Evolutionary conservation across 352 stramenopile genomes (phyloP).

Genomic region (Phytophthora ramorum): DNA sequence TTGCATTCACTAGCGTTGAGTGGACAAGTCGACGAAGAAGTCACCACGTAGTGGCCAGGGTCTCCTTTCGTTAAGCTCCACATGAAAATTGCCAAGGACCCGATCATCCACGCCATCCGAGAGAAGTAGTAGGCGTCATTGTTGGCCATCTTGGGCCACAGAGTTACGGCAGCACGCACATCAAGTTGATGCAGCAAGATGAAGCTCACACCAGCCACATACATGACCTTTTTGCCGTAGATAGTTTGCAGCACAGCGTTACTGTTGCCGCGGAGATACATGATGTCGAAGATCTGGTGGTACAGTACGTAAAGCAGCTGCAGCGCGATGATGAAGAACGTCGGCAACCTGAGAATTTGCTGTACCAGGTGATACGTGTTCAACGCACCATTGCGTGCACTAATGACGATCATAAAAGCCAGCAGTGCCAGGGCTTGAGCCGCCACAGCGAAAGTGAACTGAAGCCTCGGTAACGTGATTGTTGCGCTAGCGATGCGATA

Average conservation of each 20-base stretch:
- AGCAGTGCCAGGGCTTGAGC: constrained; percentile 38
- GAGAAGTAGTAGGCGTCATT: constrained; percentile 49
- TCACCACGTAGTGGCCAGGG: constrained; percentile 33
- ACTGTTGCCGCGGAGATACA: constrained; percentile 25
- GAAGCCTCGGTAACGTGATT: constrained; percentile 36
- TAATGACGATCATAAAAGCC: constrained; percentile 39
- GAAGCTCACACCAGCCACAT: constrained; percentile 39
- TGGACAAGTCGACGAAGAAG: constrained; percentile 22
- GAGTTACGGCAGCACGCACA: constrained; percentile 40
- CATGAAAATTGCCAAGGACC: constrained; percentile 34
- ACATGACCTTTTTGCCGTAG: constrained; percentile 46
- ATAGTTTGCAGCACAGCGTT: constrained; percentile 21
- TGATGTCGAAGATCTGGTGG: constrained; percentile 50
- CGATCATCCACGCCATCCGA: constrained; percentile 44
- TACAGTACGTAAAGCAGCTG: constrained; percentile 50
- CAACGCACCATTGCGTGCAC: constrained; percentile 28
- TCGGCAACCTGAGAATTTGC: constrained; percentile 40
- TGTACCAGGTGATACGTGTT: constrained; percentile 43
- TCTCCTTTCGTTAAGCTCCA: constrained; percentile 31
- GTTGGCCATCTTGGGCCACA: constrained; percentile 53
- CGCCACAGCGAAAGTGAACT: constrained; percentile 48
- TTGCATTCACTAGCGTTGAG: constrained; percentile 42
- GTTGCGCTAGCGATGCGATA: constrained; percentile 35
- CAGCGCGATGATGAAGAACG: constrained; percentile 49
- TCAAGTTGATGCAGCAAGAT: constrained; percentile 49